Conservation (phyloP, 1,139 yeast species). For the Debaryomycetaceae sp. region DNA sequence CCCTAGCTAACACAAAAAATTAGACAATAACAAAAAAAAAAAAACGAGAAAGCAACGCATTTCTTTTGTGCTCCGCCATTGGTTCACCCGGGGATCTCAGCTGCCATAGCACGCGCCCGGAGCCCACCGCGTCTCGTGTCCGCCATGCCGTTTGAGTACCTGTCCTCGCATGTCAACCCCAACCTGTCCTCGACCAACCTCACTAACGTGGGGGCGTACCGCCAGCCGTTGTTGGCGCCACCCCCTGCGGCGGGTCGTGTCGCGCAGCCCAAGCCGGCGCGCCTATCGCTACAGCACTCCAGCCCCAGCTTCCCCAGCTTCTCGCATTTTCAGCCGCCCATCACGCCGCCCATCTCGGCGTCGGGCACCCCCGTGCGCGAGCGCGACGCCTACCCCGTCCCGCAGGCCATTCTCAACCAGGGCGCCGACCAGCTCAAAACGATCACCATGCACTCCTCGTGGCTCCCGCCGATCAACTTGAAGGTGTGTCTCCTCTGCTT, state of each 20-base stretch:
- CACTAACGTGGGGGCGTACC: conserved; percentile 2
- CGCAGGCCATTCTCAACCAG: conserved; percentile 2
- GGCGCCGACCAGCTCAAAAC: conserved; percentile 8
- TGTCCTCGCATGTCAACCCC: conserved; percentile 20
- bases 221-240: conserved; percentile 1
- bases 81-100: not conserved
- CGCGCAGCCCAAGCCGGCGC: conserved; percentile 5
- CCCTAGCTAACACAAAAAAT: too few relatives aligned
- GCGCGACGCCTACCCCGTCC: conserved; percentile 7
- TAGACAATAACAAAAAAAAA: too few relatives aligned
- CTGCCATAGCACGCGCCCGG: not conserved
- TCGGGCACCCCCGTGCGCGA: conserved; percentile 29
- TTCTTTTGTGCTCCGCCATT: not conserved
- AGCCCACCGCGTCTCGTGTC: conserved; percentile 1
- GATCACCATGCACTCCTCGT: conserved; percentile 4
- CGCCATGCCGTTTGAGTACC: conserved; percentile 3
- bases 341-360: conserved; percentile 36
- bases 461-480: conserved; percentile 27
- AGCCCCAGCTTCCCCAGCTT: conserved; percentile 7
- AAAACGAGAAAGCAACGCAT: too few relatives aligned
- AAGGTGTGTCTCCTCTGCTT: conserved; percentile 46
- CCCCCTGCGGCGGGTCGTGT: not conserved
- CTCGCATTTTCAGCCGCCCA: conserved; percentile 17
- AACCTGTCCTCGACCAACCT: conserved; percentile 27
- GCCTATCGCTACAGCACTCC: conserved; percentile 3